Evolutionary conservation across 495 filamentous ascomycete species (phyloP).

Genomic region (Talaromyces nanjingensis): DNA sequence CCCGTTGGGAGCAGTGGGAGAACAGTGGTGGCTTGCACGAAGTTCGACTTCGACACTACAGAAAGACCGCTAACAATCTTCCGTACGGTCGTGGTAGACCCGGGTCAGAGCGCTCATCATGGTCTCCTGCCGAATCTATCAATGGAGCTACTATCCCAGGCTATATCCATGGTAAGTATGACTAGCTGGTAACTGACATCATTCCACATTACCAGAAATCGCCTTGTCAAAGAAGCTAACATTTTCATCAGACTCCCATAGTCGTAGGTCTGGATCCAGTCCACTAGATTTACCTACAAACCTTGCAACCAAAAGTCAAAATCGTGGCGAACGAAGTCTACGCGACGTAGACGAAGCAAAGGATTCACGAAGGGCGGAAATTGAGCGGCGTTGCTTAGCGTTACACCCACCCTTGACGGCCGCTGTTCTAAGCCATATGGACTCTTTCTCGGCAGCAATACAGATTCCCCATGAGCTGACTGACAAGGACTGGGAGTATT

Average conservation of each 20-base stretch:
- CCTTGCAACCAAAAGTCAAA: neutral
- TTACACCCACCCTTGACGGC: constrained; percentile 55
- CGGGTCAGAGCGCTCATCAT: neutral
- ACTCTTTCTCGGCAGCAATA: constrained; percentile 62
- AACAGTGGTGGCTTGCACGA: constrained; percentile 30
- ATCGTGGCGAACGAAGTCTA: constrained; percentile 29
- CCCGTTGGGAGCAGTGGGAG: constrained; percentile 68
- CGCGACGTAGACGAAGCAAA: constrained; percentile 49
- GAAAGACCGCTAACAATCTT: neutral
- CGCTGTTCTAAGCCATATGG: constrained; percentile 54
- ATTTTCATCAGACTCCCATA: neutral
- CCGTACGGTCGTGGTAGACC: neutral
- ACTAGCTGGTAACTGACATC: neutral
- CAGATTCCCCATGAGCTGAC: constrained; percentile 57
- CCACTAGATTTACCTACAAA: neutral
- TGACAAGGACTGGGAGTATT: constrained; percentile 56
- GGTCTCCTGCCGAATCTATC: neutral
- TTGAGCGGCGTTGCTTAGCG: constrained; percentile 56
- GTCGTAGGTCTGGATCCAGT: neutral
- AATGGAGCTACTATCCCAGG: neutral
- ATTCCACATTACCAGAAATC: neutral
- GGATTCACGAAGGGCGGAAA: constrained; percentile 53
- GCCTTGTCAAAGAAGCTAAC: neutral
- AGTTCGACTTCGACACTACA: neutral
- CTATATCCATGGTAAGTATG: neutral